Evolutionary conservation across 2,329 filamentous ascomycete genomes (phyloP), one percentile per base, ranked within the genome.

Genomic region (Microdochium bolleyi): DNA sequence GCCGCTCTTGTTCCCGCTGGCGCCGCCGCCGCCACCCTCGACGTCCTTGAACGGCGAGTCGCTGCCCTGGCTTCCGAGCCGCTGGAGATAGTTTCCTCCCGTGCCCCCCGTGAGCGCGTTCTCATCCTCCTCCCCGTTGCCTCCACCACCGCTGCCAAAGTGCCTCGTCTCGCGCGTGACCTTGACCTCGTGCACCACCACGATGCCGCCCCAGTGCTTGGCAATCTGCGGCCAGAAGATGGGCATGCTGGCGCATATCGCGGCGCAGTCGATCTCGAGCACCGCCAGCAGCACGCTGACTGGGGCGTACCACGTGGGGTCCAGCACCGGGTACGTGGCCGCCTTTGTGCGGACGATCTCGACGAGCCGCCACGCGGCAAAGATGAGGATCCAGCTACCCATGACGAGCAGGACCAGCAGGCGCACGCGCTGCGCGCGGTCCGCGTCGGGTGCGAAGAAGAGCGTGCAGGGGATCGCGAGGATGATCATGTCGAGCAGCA

Each of bases 391-490:
- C 24, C 48, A 27, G 41, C 41, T 46, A 19, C 68, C 67, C 24
- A 69, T 65, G 32, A 56, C 53, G n/a, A 68, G 52, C 2, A 70
- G 55, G 1, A 54, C 62, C 9, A 65, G 52, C 11, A 70, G 54
- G 7, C 66, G 61, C 25, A 62, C 25, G 8, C 60, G 62, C 8
- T 63, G 59, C n/a, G 56, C 55, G 1, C 52, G 41, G 8, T 52
- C 56, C 1, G 58, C 54, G 16, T 58, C 25, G 4, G 24, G 24
- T 7, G 8, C 9, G 48, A 49, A 67, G 22, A 65, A 64, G 2
- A 71, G 56, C 3, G 65, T 66, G 8, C 69, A 52, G 1, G 68
- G 66, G 3, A 70, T 57, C 3, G 57, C 51, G 14, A 71, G 58
- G 2, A 70, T 65, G 5, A 66, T 30, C 1, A 64, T 41, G 49